Percentiles rank a stretch among this genome's conserved stretches.
Conservation (phyloP, 495 filamentous ascomycete genomes). For the Aspergillus sclerotioniger region DNA sequence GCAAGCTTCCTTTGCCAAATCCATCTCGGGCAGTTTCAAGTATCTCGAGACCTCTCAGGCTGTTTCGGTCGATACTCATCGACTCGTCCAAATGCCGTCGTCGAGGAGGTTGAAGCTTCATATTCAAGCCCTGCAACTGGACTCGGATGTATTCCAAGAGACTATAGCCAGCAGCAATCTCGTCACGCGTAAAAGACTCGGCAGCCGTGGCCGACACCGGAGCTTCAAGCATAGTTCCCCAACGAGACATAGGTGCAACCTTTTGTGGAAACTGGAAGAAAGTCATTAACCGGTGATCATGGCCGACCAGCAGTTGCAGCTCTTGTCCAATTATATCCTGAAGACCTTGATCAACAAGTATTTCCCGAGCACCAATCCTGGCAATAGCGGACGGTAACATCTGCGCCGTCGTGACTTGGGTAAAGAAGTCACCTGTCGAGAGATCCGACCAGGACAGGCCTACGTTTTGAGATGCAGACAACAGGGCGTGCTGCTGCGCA, state of each 20-base stretch:
- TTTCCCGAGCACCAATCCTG: constrained; percentile 79
- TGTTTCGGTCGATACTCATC: constrained; percentile 90
- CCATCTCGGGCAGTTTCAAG: constrained; percentile 76
- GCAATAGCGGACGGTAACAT: constrained; percentile 75
- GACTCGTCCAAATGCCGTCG: constrained; percentile 68
- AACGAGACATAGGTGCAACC: constrained; percentile 55
- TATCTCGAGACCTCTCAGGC: constrained; percentile 85
- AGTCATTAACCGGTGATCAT: constrained; percentile 45
- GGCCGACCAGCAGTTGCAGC: constrained; percentile 39
- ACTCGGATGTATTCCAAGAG: constrained; percentile 80
- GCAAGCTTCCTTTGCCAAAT: constrained; percentile 72
- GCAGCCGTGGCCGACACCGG: constrained; percentile 43
- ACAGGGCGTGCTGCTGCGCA: constrained; percentile 35
- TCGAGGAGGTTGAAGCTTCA: constrained; percentile 82
- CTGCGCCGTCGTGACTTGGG: constrained; percentile 70
- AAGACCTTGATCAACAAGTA: constrained; percentile 68
- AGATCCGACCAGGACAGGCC: constrained; percentile 94
- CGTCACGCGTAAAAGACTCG: constrained; percentile 44
- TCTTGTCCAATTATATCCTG: constrained; percentile 46
- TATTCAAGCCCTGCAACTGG: constrained; percentile 70
- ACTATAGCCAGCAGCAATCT: constrained; percentile 64
- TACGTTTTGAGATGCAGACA: constrained; percentile 47
- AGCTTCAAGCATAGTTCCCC: constrained; percentile 74
- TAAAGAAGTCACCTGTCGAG: constrained; percentile 91
- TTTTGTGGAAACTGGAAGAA: constrained; percentile 36